phyloP scores from a whole-genome alignment of 441 rosid genomes.

The Erysimum pusillum region DNA sequence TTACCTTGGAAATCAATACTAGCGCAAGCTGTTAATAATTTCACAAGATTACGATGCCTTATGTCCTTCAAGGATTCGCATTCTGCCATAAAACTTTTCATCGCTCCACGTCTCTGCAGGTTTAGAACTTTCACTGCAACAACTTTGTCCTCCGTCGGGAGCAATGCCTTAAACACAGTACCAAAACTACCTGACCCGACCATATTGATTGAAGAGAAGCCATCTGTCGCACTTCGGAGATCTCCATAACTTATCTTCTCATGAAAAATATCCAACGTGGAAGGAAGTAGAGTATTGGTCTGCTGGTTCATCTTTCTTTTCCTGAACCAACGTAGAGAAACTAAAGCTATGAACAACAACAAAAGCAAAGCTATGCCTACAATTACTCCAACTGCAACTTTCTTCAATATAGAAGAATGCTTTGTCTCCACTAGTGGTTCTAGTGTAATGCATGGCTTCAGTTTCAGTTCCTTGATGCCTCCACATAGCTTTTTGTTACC shows the following conservation, averaged over 20 bases:
- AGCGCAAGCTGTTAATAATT: conserved; percentile 25
- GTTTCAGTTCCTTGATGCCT: conserved; percentile 12
- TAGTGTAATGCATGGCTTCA: conserved; percentile 1
- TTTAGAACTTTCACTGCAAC: conserved; percentile 32
- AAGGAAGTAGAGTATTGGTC: neutral
- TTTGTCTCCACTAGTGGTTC: neutral
- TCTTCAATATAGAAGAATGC: neutral
- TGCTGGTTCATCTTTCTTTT: conserved; percentile 18
- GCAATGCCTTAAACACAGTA: conserved; percentile 28
- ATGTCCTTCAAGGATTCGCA: conserved; percentile 32
- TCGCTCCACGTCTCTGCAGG: conserved; percentile 24
- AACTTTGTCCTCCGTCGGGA: conserved; percentile 2
- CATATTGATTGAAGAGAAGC: conserved; percentile 14
- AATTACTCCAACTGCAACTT: neutral
- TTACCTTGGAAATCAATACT: conserved; percentile 37
- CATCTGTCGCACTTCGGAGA: conserved; percentile 13
- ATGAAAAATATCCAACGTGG: conserved; percentile 7
- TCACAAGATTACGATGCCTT: conserved; percentile 34
- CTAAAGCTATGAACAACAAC: neutral
- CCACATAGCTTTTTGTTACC: conserved; percentile 34
- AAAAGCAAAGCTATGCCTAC: neutral
- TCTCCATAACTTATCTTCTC: conserved; percentile 33
- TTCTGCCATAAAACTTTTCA: conserved; percentile 36
- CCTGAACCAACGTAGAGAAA: neutral
- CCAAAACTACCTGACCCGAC: conserved; percentile 41